Evolutionary conservation across 768 basidiomycete species (phyloP).

Genomic region (Phlebiopsis flavidoalba): DNA sequence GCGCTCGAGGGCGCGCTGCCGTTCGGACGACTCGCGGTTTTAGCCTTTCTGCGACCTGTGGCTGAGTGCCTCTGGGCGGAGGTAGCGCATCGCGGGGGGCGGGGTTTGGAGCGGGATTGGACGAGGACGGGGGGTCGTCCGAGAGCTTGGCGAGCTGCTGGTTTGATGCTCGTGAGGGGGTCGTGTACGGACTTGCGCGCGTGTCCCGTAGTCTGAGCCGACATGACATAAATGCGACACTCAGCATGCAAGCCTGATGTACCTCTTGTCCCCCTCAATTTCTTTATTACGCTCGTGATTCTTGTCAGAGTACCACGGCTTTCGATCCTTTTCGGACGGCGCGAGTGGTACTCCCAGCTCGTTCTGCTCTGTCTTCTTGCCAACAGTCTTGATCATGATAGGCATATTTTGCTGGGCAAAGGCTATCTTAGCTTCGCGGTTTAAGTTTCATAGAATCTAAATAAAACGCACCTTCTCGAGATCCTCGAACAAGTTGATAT

Average conservation of each 20-base stretch:
- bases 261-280: slow-evolving; percentile 22
- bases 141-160: slow-evolving; percentile 50
- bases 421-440: too few species aligned
- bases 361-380: slow-evolving; percentile 33
- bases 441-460: background rate
- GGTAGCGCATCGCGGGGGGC: background rate
- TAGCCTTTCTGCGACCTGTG: slow-evolving; percentile 53
- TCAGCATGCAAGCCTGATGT: background rate
- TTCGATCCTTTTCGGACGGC: slow-evolving; percentile 70
- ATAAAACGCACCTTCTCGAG: slow-evolving; percentile 56
- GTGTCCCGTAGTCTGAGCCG: slow-evolving; percentile 53
- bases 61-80: slow-evolving; percentile 18
- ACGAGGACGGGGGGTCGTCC: slow-evolving; percentile 5
- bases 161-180: slow-evolving; percentile 71
- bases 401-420: background rate
- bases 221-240: too few species aligned
- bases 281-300: slow-evolving; percentile 15
- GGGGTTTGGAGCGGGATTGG: background rate
- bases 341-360: slow-evolving; percentile 74
- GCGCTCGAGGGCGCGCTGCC: slow-evolving; percentile 65
- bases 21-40: slow-evolving; percentile 71
- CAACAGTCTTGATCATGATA: background rate
- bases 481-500: slow-evolving; percentile 84
- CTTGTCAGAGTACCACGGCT: slow-evolving; percentile 65
- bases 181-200: slow-evolving; percentile 60